Evolutionary conservation across 148 eudicot genomes (phyloP), one percentile per base, ranked within the genome.

Genomic region (Talinum fruticosum): DNA sequence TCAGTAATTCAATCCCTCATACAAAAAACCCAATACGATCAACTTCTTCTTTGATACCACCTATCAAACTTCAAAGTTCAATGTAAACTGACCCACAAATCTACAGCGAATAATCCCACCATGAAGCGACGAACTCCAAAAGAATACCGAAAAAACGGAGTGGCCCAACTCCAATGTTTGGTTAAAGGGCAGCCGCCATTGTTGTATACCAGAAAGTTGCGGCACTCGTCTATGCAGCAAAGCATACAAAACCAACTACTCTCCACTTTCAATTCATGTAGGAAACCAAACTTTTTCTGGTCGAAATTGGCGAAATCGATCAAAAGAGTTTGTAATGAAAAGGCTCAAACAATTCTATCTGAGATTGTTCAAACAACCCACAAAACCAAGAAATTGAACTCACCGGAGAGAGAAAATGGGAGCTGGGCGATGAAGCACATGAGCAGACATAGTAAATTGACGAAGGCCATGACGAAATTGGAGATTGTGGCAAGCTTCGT

Each of bases 401-500:
- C 29, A 90, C 93, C 92, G 6, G 92, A 78, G 67, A 84, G 80
- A 74, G 86, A 84, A 74, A 76, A 62, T 77, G 36, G 65, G 54
- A 92, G 49, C 15, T 66, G 82, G 8, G 83, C 73, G 81, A 83
- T 29, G 75, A 86, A 82, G 75, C 82, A 87, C 53, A 82, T 71
- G 72, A 92, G 82, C 57, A 82, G 34, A 49, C 15, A 78, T 15
- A 76, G 73, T 32, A 70, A 61, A 76, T 66, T 83, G 61, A 57
- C 76, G 49, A 82, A 36, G 57, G 80, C 87, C 97, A 90, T 87
- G 38, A 47, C 34, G 35, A 51, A 33, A 66, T 13, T 67, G 59
- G 66, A 76, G 54, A 45, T 26, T 26, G 53, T 32, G 66, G 33
- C 16, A 62, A 28, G 66, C 32, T 62, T 62, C 14, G 26, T 23